phyloP scores from a whole-genome alignment of 495 filamentous ascomycete species.

The Penicillium nucicola region DNA sequence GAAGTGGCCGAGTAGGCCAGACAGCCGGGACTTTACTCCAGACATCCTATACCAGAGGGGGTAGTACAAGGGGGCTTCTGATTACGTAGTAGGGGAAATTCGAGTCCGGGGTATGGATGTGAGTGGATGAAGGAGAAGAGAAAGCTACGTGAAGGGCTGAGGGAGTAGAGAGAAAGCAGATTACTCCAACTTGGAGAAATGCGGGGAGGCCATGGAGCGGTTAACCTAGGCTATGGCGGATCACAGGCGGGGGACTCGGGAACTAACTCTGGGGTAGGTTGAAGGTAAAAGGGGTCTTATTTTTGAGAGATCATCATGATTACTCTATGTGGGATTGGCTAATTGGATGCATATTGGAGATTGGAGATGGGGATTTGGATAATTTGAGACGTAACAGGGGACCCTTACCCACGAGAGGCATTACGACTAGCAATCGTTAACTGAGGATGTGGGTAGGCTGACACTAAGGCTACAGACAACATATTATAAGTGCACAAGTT shows the following conservation, averaged over 20 bases:
- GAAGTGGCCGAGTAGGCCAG: constrained; percentile 63
- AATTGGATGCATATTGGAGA: too few species aligned
- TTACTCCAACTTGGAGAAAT: constrained; percentile 18
- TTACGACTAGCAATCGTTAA: too few species aligned
- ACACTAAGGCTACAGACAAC: too few species aligned
- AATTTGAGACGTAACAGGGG: not conserved
- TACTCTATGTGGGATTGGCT: not conserved
- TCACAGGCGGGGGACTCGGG: constrained; percentile 11
- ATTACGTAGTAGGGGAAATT: not conserved
- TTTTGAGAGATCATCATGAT: not conserved
- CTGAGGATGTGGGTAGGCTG: too few species aligned
- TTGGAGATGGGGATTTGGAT: too few species aligned
- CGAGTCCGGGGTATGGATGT: not conserved
- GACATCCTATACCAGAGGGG: constrained; percentile 44
- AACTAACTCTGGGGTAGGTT: constrained; percentile 1
- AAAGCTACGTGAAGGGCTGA: not conserved
- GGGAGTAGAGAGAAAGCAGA: not conserved
- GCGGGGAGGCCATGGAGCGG: constrained; percentile 16
- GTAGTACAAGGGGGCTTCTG: not conserved
- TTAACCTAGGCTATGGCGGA: constrained; percentile 19
- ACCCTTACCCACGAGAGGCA: too few species aligned
- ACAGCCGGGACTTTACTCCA: constrained; percentile 52
- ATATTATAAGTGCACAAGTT: too few species aligned
- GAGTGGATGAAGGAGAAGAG: not conserved
- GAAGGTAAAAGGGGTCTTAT: too few species aligned